Base-by-base conservation (phyloP, 148 eudicot genomes). In the Rhododendron ovatum region DNA sequence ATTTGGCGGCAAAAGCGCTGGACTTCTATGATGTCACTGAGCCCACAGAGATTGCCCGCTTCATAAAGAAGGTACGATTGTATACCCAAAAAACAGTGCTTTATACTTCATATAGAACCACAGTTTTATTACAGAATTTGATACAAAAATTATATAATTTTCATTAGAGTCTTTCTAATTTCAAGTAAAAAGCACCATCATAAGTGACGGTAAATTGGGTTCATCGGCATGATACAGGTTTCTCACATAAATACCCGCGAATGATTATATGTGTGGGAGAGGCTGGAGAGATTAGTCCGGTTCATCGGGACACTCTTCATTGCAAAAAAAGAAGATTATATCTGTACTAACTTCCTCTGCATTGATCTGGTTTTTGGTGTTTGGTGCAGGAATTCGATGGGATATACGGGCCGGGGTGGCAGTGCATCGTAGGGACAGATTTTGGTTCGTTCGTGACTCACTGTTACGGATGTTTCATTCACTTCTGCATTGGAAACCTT, bases 401-500 rank as follows among this genome's bases (percentile, higher is more conserved):
- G 86, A 26, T 33, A 37, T 87, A 94, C 82, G 96, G 98, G 89
- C 74, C 87, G 22, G 98, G 98, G 11, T 95, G 98, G 98, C 98
- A 95, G 80, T 95, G 98, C 89, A 95, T 94, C 5, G 98, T 94
- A n/a, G 98, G 98, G 76, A 94, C 94, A 9, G 95, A 94, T 89
- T 95, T 95, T 39, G 96, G 97, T 3, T 95, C 97, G 11, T 95
- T 94, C 88, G 98, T 95, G 86, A 95, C 98, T 2, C 98, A 95
- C 69, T 95, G 95, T 83, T 89, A 53, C 55, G 98, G 97, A 17
- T 94, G 96, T 33, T 95, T 95, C 89, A 95, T 95, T 78, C 85
- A 94, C 83, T 95, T 95, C 71, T 82, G 89, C 82, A 81, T 86
- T 18, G 98, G 94, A 43, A 95, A 91, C 87, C 94, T 95, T 12